phyloP scores from a whole-genome alignment of 192 early-diverging fungal genomes.

The Geranomyces variabilis region DNA sequence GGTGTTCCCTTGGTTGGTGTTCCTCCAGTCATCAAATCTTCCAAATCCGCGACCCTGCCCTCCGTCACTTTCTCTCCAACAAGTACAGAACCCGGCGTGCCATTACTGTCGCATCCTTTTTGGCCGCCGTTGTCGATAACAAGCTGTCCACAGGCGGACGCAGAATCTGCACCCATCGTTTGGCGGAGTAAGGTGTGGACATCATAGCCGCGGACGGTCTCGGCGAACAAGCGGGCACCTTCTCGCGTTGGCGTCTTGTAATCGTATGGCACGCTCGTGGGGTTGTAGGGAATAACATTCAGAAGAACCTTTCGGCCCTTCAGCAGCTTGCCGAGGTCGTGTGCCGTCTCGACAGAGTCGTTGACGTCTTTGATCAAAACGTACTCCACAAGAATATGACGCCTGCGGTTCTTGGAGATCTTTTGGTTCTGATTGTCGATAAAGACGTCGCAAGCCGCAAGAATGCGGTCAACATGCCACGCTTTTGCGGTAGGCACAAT shows the following conservation, averaged over 20 bases:
- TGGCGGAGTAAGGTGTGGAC: conserved; percentile 52
- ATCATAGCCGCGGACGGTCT: conserved; percentile 46
- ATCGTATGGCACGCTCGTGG: conserved; percentile 51
- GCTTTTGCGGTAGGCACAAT: conserved; percentile 64
- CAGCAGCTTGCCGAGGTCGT: conserved; percentile 52
- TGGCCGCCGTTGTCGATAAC: conserved; percentile 46
- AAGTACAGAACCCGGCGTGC: neutral
- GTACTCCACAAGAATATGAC: conserved; percentile 59
- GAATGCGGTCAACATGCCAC: conserved; percentile 51
- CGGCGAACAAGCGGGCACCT: conserved; percentile 34
- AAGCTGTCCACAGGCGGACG: conserved; percentile 60
- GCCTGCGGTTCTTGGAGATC: conserved; percentile 16
- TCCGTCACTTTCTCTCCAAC: neutral
- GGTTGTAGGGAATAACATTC: conserved; percentile 65
- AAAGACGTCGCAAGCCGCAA: conserved; percentile 49
- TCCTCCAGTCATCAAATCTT: conserved; percentile 29
- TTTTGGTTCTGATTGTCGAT: conserved; percentile 53
- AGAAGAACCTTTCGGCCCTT: conserved; percentile 45
- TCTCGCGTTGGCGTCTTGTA: conserved; percentile 50
- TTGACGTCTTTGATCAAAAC: conserved; percentile 57
- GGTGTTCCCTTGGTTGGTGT: neutral
- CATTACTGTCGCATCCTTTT: conserved; percentile 10
- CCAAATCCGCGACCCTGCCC: conserved; percentile 23
- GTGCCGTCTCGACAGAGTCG: conserved; percentile 46
- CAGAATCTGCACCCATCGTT: conserved; percentile 56